These are phyloP conservation scores for Agaricus subrufescens DNA, from an alignment of 768 basidiomycete genomes.

Conservation along the genomic window DNA sequence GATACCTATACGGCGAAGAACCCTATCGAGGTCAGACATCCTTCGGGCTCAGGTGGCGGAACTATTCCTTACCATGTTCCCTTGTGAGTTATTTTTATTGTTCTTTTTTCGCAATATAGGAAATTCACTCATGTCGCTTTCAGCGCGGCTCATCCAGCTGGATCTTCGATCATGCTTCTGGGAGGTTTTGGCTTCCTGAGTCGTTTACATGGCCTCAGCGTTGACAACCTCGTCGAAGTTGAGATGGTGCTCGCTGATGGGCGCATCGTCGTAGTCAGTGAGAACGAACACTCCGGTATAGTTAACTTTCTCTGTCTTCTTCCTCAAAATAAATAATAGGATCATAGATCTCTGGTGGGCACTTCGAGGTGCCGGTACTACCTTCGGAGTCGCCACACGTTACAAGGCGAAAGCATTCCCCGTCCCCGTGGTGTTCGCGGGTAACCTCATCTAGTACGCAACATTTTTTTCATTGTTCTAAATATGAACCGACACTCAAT, in stretches of 20 bases:
- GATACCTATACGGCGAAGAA: constrained; percentile 71
- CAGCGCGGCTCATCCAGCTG: constrained; percentile 76
- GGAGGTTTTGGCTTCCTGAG: constrained; percentile 90
- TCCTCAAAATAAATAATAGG: neutral
- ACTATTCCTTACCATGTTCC: constrained; percentile 78
- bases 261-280: constrained; percentile 71
- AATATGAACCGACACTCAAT: neutral
- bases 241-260: constrained; percentile 93
- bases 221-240: constrained; percentile 87
- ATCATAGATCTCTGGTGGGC: constrained; percentile 82
- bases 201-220: constrained; percentile 77
- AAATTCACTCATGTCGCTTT: neutral
- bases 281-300: constrained; percentile 66
- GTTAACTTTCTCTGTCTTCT: neutral
- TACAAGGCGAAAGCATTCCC: constrained; percentile 89
- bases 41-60: constrained; percentile 39
- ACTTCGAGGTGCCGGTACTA: constrained; percentile 76
- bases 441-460: constrained; percentile 86
- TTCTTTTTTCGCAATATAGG: constrained; percentile 1
- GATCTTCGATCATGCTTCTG: constrained; percentile 75
- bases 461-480: neutral
- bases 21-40: constrained; percentile 55
- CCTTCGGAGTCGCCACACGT: constrained; percentile 82
- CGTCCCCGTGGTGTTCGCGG: constrained; percentile 87
- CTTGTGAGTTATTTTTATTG: constrained; percentile 43